Base-by-base conservation (phyloP, 106 monocot species). In the Hemerocallis citrina region DNA sequence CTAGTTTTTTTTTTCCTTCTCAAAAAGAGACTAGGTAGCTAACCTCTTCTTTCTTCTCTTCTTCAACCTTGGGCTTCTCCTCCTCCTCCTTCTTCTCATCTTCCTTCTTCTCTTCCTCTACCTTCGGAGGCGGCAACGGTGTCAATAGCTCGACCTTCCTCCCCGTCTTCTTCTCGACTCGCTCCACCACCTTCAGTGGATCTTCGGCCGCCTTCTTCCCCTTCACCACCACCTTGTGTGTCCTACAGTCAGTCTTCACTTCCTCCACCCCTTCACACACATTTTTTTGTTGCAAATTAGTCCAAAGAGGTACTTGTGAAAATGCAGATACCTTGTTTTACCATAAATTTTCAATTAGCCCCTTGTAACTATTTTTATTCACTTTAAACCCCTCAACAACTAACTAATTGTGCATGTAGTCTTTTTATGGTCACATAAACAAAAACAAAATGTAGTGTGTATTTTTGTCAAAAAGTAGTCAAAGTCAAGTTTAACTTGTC, bases 41-140 rank as follows among this genome's bases (percentile, higher is more conserved):
- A 29, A 81, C 89, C 81, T 76, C 93, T 58, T 89, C 79, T 34
- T 92, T 77, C 68, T 93, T 79, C 67, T 83, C 78, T 55, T 83
- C 85, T 49, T 86, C 89, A 4, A 62, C 59, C 49, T 83, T 71
- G 37, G 80, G 77, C 46, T 73, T 64, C n/a, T n/a, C n/a, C n/a
- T n/a, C n/a, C 29, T 77, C 79, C 27, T 74, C 69, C 68, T 27
- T 40, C 61, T 41, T 28, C 10, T 61, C 42, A 19, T 85, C 62
- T 12, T 63, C 41, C 41, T 69, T 69, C 17, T 65, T 35, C 21
- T 63, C 63, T 60, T 71, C 57, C 63, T 77, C 72, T 8, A 63
- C 42, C 34, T 59, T 59, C 0, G 81, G 78, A 31, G 66, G 64
- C 31, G 72, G 81, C n/a, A 78, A 41, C 1, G 85, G 85, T 32